Evolutionary conservation across 2,329 filamentous ascomycete genomes (phyloP), one percentile per base, ranked within the genome.

Genomic region (Teratosphaeria epicoccoides): DNA sequence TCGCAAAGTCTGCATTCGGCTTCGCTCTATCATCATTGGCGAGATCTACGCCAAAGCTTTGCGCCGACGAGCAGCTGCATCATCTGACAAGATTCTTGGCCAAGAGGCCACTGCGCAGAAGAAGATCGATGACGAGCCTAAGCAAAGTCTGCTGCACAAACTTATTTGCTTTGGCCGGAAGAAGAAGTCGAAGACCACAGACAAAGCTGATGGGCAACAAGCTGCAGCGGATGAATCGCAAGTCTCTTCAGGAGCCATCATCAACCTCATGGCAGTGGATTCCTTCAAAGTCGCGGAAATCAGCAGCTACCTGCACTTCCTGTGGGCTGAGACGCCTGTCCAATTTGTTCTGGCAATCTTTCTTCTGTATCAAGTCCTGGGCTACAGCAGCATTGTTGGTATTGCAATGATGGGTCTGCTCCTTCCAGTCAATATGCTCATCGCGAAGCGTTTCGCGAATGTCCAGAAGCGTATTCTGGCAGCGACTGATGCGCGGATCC

Each of bases 221-320:
- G 55, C 63, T 0, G 60, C 62, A 10, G 46, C 51, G 3, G 66
- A 68, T 14, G 59, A 68, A 26, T 84, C 88, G 55, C 88, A 95
- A 71, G 91, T 89, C 37, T 96, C 93, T 55, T 78, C 94, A 48
- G 93, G 94, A 56, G 95, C 93, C n/a, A 96, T 98, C 63, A 98
- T 98, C 74, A 98, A 97, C 69, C 76, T 98, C 59, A 98, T 98
- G 93, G 94, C 93, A 10, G 94, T 98, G 40, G 94, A 98, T 73
- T 96, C 91, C 46, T 97, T 97, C 81, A 98, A 98, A 72, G 88
- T 98, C 51, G 87, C 88, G 56, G 93, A 98, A 66, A 84, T 95
- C 53, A 93, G 88, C 33, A 87, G 91, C 0, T 98, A 98, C 67
- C 75, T 98, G 26, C 93, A 98, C 70, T 98, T 95, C 70, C 75